A percentile compares a stretch with the other conserved stretches of the same genome.
phyloP scores from a whole-genome alignment of 768 basidiomycete species.

The Rhizopogon vinicolor region DNA sequence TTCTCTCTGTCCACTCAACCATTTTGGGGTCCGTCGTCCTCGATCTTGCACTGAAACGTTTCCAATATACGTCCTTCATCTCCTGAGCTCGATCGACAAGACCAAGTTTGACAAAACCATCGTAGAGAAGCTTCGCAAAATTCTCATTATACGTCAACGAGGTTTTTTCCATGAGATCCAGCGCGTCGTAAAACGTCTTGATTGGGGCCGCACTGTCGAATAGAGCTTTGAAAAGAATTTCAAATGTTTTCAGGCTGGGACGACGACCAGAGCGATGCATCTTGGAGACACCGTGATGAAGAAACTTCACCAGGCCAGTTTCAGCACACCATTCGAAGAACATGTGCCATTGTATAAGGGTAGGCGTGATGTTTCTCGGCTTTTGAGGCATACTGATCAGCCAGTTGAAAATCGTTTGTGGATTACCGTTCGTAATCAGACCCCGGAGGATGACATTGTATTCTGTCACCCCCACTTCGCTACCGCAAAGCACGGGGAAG shows the following conservation, averaged over 20 bases:
- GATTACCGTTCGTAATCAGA: slow-evolving; percentile 40
- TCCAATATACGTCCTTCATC: slow-evolving; percentile 34
- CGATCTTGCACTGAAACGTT: slow-evolving; percentile 25
- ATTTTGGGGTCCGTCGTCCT: slow-evolving; percentile 21
- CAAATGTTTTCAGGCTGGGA: slow-evolving; percentile 44
- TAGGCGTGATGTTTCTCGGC: slow-evolving; percentile 41
- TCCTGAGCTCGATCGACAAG: slow-evolving; percentile 31
- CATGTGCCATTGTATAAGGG: slow-evolving; percentile 50
- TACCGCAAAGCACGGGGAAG: slow-evolving; percentile 42
- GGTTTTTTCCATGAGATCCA: slow-evolving; percentile 43
- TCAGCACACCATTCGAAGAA: slow-evolving; percentile 40
- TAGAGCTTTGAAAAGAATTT: slow-evolving; percentile 42
- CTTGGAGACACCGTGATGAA: slow-evolving; percentile 27
- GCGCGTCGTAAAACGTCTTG: slow-evolving; percentile 33
- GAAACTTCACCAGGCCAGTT: slow-evolving; percentile 19
- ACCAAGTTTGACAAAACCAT: slow-evolving; percentile 39
- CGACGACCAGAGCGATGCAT: slow-evolving; percentile 36
- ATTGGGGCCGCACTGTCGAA: slow-evolving; percentile 28
- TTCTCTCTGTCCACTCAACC: slow-evolving; percentile 24
- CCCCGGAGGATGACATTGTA: slow-evolving; percentile 47
- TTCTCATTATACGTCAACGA: slow-evolving; percentile 40
- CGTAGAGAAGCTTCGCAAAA: slow-evolving; percentile 36
- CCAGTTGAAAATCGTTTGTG: slow-evolving; percentile 44
- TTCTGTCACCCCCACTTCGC: slow-evolving; percentile 39
- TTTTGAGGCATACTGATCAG: slow-evolving; percentile 48